Conservation (phyloP, 371 early-diverging fungal genomes). For the Dichotomocladium elegans region DNA sequence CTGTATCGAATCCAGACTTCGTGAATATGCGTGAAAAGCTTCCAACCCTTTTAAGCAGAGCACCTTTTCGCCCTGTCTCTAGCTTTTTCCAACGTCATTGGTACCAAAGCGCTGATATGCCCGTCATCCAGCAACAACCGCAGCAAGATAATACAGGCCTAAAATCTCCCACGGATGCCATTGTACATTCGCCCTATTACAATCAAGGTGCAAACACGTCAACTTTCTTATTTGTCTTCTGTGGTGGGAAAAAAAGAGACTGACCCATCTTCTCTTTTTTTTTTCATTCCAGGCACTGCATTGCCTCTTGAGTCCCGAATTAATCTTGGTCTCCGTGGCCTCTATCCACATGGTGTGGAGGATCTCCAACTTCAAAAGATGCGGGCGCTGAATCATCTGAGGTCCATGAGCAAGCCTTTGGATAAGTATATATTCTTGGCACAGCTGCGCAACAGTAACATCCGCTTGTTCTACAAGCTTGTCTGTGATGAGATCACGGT, state of each 20-base stretch:
- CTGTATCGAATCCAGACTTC: too few species aligned
- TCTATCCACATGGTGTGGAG: slow-evolving; percentile 70
- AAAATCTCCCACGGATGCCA: not conserved
- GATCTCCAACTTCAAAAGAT: slow-evolving; percentile 63
- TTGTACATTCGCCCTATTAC: slow-evolving; percentile 18
- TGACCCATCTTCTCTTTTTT: too few species aligned
- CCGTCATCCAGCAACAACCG: slow-evolving; percentile 4
- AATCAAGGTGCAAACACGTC: slow-evolving; percentile 12
- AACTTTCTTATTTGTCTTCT: not conserved
- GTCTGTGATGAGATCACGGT: slow-evolving; percentile 72
- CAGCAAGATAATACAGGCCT: not conserved
- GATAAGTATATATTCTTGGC: slow-evolving; percentile 83
- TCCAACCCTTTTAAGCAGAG: slow-evolving; percentile 11
- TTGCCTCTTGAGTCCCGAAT: slow-evolving; percentile 2
- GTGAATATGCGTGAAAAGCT: slow-evolving; percentile 16
- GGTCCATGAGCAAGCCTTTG: slow-evolving; percentile 55
- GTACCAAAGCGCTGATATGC: slow-evolving; percentile 1
- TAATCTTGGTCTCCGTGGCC: slow-evolving; percentile 54
- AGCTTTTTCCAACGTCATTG: not conserved
- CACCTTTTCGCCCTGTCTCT: not conserved
- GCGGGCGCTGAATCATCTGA: slow-evolving; percentile 67
- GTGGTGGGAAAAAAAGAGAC: too few species aligned
- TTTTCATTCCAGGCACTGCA: slow-evolving; percentile 9
- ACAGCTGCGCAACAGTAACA: slow-evolving; percentile 74
- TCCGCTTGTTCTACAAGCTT: slow-evolving; percentile 75